Conservation (phyloP, 2,329 filamentous ascomycete species). For the Tolypocladium sp. region DNA sequence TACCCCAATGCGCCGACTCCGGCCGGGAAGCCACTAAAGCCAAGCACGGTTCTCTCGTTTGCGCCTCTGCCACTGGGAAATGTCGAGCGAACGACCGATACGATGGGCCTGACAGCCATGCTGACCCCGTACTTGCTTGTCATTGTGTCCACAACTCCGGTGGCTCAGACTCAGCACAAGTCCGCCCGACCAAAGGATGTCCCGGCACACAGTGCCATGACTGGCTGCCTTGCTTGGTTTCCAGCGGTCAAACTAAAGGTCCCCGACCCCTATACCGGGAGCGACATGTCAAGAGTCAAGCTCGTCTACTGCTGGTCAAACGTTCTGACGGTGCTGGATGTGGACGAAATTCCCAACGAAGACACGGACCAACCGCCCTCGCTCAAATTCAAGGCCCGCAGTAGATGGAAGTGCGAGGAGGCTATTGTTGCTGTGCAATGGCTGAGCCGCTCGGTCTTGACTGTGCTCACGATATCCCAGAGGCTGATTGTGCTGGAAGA, state of each 20-base stretch:
- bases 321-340: slow-evolving; percentile 84
- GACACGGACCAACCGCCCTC: slow-evolving; percentile 70
- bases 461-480: slow-evolving; percentile 89
- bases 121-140: slow-evolving; percentile 92
- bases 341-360: slow-evolving; percentile 60
- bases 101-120: slow-evolving; percentile 86
- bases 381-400: slow-evolving; percentile 73
- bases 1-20: slow-evolving; percentile 67
- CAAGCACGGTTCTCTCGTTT: slow-evolving; percentile 91
- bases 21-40: slow-evolving; percentile 63
- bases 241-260: slow-evolving; percentile 87
- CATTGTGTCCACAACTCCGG: slow-evolving; percentile 91
- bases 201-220: slow-evolving; percentile 81
- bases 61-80: slow-evolving; percentile 89
- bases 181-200: slow-evolving; percentile 85
- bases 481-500: slow-evolving; percentile 89
- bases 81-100: slow-evolving; percentile 78
- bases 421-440: slow-evolving; percentile 94
- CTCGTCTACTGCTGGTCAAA: slow-evolving; percentile 98
- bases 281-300: slow-evolving; percentile 70
- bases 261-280: slow-evolving; percentile 55
- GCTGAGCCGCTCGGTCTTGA: slow-evolving; percentile 87
- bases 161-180: slow-evolving; percentile 96
- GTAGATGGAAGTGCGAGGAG: slow-evolving; percentile 88
- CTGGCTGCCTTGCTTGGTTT: slow-evolving; percentile 93